Evolutionary conservation across 768 basidiomycete genomes (phyloP), one percentile per base, ranked within the genome.

Genomic region (Stropharia rugosoannulata): DNA sequence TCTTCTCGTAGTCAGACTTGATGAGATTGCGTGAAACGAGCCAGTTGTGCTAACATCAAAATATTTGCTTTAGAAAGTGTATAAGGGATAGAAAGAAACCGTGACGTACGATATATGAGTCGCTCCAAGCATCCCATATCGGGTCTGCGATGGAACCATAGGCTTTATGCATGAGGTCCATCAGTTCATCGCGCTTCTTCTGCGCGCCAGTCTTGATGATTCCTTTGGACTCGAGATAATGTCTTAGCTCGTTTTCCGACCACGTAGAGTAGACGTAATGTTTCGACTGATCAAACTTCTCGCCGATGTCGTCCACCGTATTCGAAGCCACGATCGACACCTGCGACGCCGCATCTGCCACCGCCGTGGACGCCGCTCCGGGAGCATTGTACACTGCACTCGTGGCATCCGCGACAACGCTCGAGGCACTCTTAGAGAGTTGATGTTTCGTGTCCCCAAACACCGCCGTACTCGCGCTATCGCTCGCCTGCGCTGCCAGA

Each of bases 221-320:
- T 22, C 89, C 88, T 64, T 90, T 85, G 38, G 87, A 77, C 64
- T 89, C 84, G 43, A 95, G 82, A 73, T 87, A 97, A 0, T 65
- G 70, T 48, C 87, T 77, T 45, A 98, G 70, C 59, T 79, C 78
- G 63, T 78, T 87, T 61, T 95, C 92, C 54, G 89, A 86, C 96
- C 96, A 97, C 0, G 89, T 83, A 0, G 90, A 93, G 69, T 90
- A 96, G 15, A 95, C 73, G 62, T 94, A 95, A 68, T 98, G 95
- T 67, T 86, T 91, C 29, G 85, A 69, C 56, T 89, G 83, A 58
- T 95, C 89, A 18, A 93, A 67, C 25, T 72, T 73, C 19, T 75
- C 73, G 7, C 68, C 70, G 9, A 75, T 81, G 2, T 80, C 77
- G 13, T 78, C 71, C 0, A 85, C 82, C 2, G 85, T 83, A 56